Conservation (phyloP, 805 yeast species). For the Millerozyma acaciae region DNA sequence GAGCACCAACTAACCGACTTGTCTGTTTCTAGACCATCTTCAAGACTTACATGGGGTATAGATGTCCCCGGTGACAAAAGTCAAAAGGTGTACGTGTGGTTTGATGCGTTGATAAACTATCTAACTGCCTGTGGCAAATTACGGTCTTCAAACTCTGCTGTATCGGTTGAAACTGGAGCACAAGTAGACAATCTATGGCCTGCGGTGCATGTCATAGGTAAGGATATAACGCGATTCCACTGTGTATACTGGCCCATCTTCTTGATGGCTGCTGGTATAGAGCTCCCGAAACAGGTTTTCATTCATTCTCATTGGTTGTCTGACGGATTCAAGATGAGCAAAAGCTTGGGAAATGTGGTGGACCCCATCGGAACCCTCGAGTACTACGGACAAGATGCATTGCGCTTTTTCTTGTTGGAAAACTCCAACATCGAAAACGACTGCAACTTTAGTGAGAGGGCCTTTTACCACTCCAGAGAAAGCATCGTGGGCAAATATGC, state of each 20-base stretch:
- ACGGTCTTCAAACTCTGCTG: not conserved
- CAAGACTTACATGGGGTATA: slow-evolving; percentile 85
- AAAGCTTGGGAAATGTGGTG: slow-evolving; percentile 87
- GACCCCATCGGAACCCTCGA: slow-evolving; percentile 72
- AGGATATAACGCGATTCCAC: slow-evolving; percentile 86
- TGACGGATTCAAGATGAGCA: slow-evolving; percentile 90
- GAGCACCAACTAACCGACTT: slow-evolving; percentile 53
- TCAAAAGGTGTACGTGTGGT: slow-evolving; percentile 93
- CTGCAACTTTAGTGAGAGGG: slow-evolving; percentile 68
- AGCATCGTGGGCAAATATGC: slow-evolving; percentile 79
- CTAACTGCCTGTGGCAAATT: slow-evolving; percentile 58
- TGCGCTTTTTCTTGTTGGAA: slow-evolving; percentile 72
- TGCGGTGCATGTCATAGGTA: slow-evolving; percentile 82
- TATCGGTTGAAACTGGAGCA: slow-evolving; percentile 7
- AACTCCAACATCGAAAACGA: slow-evolving; percentile 74
- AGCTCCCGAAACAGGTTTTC: slow-evolving; percentile 66
- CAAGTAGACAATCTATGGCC: slow-evolving; percentile 63
- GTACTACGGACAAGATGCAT: slow-evolving; percentile 65
- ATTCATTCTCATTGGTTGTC: slow-evolving; percentile 95
- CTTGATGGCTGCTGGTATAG: slow-evolving; percentile 73
- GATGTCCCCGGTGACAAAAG: slow-evolving; percentile 74
- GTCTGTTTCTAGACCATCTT: slow-evolving; percentile 81
- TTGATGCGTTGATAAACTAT: slow-evolving; percentile 89
- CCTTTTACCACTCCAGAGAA: slow-evolving; percentile 50
- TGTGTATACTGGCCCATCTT: slow-evolving; percentile 93